These are phyloP conservation scores for Trifolium subterraneum DNA, from an alignment of 306 rosid species.

Conservation along the genomic window DNA sequence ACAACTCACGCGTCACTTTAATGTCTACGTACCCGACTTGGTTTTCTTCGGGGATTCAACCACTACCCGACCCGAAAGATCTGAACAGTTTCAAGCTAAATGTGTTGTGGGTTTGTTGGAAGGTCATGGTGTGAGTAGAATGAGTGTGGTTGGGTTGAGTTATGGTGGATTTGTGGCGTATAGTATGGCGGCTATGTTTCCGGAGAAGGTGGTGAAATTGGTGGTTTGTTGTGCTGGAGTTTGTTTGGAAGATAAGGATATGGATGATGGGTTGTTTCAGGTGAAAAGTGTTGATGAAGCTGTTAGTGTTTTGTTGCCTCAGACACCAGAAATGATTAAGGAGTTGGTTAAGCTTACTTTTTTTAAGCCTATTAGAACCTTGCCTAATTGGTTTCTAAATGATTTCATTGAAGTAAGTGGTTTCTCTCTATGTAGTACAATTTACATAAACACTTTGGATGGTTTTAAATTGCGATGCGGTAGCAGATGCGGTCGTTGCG, in stretches of 20 bases:
- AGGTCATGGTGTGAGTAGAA: constrained; percentile 50
- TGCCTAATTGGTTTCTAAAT: constrained; percentile 66
- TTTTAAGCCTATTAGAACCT: constrained; percentile 46
- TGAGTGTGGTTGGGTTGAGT: constrained; percentile 65
- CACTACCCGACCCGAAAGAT: constrained; percentile 65
- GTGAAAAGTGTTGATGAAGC: constrained; percentile 68
- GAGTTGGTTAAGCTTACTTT: constrained; percentile 59
- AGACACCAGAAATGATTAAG: constrained; percentile 55
- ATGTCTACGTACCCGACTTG: constrained; percentile 76
- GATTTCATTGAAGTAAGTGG: constrained; percentile 65
- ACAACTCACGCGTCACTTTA: constrained; percentile 59
- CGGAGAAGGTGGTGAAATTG: constrained; percentile 56
- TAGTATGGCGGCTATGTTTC: constrained; percentile 70
- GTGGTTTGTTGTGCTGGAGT: constrained; percentile 77
- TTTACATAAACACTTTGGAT: too few relatives aligned
- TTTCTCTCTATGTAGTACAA: neutral
- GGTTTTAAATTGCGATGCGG: too few relatives aligned
- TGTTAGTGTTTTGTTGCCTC: constrained; percentile 57
- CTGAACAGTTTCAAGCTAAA: constrained; percentile 69
- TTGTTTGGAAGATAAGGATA: constrained; percentile 69
- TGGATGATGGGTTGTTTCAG: constrained; percentile 76
- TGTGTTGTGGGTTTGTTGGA: constrained; percentile 63
- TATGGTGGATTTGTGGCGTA: constrained; percentile 84
- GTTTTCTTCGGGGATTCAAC: constrained; percentile 72
- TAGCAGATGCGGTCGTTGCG: too few relatives aligned